Evolutionary conservation across 805 yeast species (phyloP).

Genomic region (Pichia occidentalis): DNA sequence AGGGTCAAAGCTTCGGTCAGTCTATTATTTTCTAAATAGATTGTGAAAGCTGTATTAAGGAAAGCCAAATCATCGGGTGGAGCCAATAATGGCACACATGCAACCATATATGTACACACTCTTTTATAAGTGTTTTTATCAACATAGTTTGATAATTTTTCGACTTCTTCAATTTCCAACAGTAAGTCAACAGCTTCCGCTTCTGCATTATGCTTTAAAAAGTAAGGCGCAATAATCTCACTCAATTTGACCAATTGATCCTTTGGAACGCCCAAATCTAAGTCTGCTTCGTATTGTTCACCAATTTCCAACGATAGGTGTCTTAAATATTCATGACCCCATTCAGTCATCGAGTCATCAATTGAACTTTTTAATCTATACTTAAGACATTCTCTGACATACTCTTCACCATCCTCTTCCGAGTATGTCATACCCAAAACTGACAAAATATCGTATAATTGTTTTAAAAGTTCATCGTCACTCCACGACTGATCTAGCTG

Average conservation of each 20-base stretch:
- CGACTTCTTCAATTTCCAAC: conserved; percentile 83
- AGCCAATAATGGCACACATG: conserved; percentile 93
- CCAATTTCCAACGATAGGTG: conserved; percentile 95
- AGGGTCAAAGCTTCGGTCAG: conserved; percentile 84
- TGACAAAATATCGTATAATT: conserved; percentile 82
- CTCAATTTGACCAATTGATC: conserved; percentile 52
- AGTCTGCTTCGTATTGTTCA: conserved; percentile 59
- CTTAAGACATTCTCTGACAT: conserved; percentile 66
- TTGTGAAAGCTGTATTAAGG: conserved; percentile 79
- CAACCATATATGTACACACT: conserved; percentile 89
- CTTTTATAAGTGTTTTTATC: conserved; percentile 80
- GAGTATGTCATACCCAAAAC: conserved; percentile 94
- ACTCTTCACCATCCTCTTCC: conserved; percentile 49
- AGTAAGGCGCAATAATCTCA: conserved; percentile 76
- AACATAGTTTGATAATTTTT: conserved; percentile 72
- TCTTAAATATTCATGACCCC: conserved; percentile 99
- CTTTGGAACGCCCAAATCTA: conserved; percentile 27
- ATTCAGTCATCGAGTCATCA: conserved; percentile 57
- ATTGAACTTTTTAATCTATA: conserved; percentile 54
- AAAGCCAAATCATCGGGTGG: conserved; percentile 90
- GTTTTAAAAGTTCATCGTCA: conserved; percentile 31
- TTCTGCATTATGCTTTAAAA: conserved; percentile 92
- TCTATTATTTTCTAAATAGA: conserved; percentile 72
- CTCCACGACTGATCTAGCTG: conserved; percentile 65
- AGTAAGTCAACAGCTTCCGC: conserved; percentile 96